Conservation (phyloP, 192 early-diverging fungal species). For the Chytriomyces sp. region DNA sequence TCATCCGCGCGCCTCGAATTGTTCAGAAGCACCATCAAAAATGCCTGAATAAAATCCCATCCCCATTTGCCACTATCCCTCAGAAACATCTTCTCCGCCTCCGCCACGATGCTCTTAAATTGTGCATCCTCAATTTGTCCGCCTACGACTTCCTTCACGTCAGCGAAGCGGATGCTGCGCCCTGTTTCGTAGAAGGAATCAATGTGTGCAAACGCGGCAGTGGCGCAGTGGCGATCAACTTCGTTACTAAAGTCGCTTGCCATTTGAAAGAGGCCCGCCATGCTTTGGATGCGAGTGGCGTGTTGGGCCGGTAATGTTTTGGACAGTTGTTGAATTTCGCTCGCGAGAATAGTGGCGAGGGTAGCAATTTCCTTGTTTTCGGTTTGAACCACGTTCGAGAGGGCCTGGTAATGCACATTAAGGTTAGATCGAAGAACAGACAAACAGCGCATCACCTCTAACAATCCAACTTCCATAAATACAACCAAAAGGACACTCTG, state of each 20-base stretch:
- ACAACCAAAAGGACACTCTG: slow-evolving; percentile 68
- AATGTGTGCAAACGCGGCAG: slow-evolving; percentile 72
- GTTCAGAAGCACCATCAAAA: slow-evolving; percentile 76
- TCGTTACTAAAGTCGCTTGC: slow-evolving; percentile 80
- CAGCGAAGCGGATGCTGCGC: slow-evolving; percentile 44
- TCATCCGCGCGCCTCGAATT: slow-evolving; percentile 78
- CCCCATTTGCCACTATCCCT: slow-evolving; percentile 81
- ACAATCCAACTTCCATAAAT: slow-evolving; percentile 76
- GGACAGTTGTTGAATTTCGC: slow-evolving; percentile 75
- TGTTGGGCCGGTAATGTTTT: slow-evolving; percentile 64
- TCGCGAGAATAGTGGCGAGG: slow-evolving; percentile 71
- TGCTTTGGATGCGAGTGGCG: slow-evolving; percentile 50
- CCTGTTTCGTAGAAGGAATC: slow-evolving; percentile 53
- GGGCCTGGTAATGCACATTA: slow-evolving; percentile 43
- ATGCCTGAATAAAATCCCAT: slow-evolving; percentile 74
- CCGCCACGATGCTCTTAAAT: slow-evolving; percentile 67
- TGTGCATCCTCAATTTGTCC: slow-evolving; percentile 70
- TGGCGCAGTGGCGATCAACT: slow-evolving; percentile 71
- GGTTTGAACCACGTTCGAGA: slow-evolving; percentile 70
- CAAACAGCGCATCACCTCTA: slow-evolving; percentile 36
- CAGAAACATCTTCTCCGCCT: slow-evolving; percentile 66
- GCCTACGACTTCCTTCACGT: slow-evolving; percentile 33
- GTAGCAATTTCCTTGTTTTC: slow-evolving; percentile 61
- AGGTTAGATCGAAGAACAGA: background rate
- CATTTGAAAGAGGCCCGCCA: slow-evolving; percentile 72